These are phyloP conservation scores for Xylaria sp. DNA, from an alignment of 2,329 filamentous ascomycete genomes.

Conservation along the genomic window DNA sequence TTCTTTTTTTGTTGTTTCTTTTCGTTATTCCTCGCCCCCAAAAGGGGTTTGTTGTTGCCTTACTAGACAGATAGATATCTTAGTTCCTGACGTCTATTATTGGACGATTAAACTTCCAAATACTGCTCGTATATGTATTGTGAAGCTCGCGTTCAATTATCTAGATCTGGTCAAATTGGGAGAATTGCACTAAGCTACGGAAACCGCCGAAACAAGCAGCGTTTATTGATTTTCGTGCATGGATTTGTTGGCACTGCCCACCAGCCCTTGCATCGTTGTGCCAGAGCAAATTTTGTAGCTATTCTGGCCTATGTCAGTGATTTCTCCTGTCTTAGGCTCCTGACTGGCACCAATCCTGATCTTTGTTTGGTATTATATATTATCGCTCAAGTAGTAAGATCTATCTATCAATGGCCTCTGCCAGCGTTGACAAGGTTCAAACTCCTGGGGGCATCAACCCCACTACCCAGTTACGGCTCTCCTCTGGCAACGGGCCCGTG, in stretches of 20 bases:
- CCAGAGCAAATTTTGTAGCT: background rate
- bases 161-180: background rate
- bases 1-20: background rate
- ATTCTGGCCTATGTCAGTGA: background rate
- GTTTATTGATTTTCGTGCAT: conserved; percentile 1
- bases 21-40: too few species aligned
- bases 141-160: background rate
- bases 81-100: too few species aligned
- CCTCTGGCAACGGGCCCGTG: conserved; percentile 44
- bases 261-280: background rate
- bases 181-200: background rate
- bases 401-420: conserved; percentile 25
- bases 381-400: background rate
- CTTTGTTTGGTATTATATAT: too few species aligned
- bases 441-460: background rate
- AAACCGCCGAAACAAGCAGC: background rate
- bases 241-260: background rate
- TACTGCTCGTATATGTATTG: background rate
- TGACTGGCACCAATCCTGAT: background rate
- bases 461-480: conserved; percentile 39
- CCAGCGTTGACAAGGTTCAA: conserved; percentile 6
- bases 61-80: too few species aligned
- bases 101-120: too few species aligned
- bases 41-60: too few species aligned
- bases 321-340: background rate